These are phyloP conservation scores for Saxophila tyrrhenica DNA, from an alignment of 495 filamentous ascomycete species.

Conservation along the genomic window DNA sequence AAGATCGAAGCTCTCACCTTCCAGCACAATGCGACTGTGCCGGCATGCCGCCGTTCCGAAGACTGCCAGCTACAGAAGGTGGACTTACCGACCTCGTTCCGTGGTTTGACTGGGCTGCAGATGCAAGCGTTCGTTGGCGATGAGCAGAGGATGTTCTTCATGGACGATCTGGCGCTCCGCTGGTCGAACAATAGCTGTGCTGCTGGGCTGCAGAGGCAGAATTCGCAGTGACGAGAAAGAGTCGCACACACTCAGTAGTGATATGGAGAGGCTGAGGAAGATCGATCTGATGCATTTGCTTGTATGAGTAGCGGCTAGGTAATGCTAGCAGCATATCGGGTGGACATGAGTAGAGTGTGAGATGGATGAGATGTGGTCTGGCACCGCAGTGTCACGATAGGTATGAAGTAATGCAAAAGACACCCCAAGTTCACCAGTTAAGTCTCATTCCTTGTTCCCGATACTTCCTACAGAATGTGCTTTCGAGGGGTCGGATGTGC, in stretches of 20 bases:
- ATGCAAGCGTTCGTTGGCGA: conserved; percentile 31
- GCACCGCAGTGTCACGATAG: not conserved
- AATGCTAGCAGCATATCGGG: not conserved
- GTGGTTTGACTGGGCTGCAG: conserved; percentile 31
- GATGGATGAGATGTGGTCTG: not conserved
- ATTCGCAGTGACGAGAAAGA: not conserved
- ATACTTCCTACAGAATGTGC: too few relatives aligned
- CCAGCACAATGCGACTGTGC: conserved; percentile 27
- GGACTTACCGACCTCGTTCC: conserved; percentile 26
- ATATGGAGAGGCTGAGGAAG: not conserved
- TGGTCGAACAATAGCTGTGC: conserved; percentile 38
- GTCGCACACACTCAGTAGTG: not conserved
- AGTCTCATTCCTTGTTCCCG: too few relatives aligned
- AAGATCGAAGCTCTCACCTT: conserved; percentile 19
- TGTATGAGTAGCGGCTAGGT: not conserved
- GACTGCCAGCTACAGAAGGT: conserved; percentile 31
- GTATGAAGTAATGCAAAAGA: not conserved
- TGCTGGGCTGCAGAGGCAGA: conserved; percentile 20
- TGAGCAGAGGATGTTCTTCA: conserved; percentile 28
- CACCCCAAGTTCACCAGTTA: not conserved
- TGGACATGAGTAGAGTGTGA: too few relatives aligned
- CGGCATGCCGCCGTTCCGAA: conserved; percentile 24
- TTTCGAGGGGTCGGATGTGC: too few relatives aligned
- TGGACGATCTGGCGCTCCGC: conserved; percentile 32
- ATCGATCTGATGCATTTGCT: not conserved